phyloP scores from a whole-genome alignment of 23 red algal species.

The Cyanidium caldarium region DNA sequence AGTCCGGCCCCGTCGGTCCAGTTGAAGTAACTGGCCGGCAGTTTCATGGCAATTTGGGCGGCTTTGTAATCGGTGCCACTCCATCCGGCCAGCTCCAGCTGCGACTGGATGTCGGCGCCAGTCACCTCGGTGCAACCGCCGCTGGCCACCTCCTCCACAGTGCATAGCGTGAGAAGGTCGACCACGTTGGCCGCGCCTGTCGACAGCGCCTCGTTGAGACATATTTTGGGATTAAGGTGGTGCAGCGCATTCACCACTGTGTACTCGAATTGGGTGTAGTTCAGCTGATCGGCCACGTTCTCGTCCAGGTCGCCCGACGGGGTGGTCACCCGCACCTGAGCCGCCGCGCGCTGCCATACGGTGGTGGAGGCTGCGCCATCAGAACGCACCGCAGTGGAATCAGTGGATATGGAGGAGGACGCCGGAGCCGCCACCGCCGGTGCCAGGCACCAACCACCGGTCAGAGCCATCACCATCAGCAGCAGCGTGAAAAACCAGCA shows the following conservation, averaged over 20 bases:
- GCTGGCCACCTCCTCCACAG: neutral
- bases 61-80: neutral
- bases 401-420: too few species aligned
- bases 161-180: neutral
- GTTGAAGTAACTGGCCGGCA: slow-evolving; percentile 5
- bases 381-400: too few species aligned
- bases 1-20: neutral
- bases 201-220: neutral
- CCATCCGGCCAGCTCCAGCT: neutral
- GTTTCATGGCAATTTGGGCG: neutral
- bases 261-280: slow-evolving; percentile 1
- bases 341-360: too few species aligned
- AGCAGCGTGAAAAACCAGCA: too few species aligned
- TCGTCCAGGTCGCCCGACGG: neutral
- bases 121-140: neutral
- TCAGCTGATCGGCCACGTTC: neutral
- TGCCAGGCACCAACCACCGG: too few species aligned
- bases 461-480: too few species aligned
- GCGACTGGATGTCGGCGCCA: neutral
- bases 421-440: too few species aligned
- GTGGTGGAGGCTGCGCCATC: too few species aligned
- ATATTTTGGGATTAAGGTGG: neutral
- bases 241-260: neutral
- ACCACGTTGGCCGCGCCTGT: neutral
- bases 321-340: too few species aligned